These are phyloP conservation scores for Aspergillus candidus DNA, from an alignment of 2,329 filamentous ascomycete genomes.

Conservation along the genomic window DNA sequence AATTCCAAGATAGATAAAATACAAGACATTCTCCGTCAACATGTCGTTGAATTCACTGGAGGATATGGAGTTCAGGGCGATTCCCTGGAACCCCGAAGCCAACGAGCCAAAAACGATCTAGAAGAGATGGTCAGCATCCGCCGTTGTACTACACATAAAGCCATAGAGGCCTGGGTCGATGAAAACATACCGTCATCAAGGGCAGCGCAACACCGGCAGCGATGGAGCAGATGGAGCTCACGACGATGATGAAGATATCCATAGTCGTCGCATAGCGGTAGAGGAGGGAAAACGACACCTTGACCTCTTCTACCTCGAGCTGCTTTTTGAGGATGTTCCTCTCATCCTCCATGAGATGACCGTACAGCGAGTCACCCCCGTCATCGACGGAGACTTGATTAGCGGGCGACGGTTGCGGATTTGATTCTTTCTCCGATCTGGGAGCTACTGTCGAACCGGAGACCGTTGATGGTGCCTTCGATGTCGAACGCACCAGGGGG, in stretches of 20 bases:
- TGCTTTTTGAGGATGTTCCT: slow-evolving; percentile 62
- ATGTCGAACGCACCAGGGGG: slow-evolving; percentile 12
- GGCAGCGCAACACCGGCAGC: slow-evolving; percentile 69
- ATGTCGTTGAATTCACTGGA: slow-evolving; percentile 54
- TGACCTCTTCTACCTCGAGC: slow-evolving; percentile 58
- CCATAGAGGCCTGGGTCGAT: neutral
- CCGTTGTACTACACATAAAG: neutral
- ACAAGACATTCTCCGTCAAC: slow-evolving; percentile 62
- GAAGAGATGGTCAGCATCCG: slow-evolving; percentile 7
- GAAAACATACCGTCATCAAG: slow-evolving; percentile 61
- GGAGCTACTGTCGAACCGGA: slow-evolving; percentile 20
- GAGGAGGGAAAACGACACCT: slow-evolving; percentile 58
- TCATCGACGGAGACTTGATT: slow-evolving; percentile 14
- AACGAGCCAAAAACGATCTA: slow-evolving; percentile 67
- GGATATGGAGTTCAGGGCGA: slow-evolving; percentile 46
- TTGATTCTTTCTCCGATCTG: slow-evolving; percentile 13
- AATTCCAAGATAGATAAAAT: slow-evolving; percentile 80
- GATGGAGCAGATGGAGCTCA: slow-evolving; percentile 61
- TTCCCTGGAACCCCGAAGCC: slow-evolving; percentile 63
- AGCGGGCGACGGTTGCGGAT: slow-evolving; percentile 8
- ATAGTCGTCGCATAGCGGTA: slow-evolving; percentile 64
- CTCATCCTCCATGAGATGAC: slow-evolving; percentile 60
- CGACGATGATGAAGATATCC: slow-evolving; percentile 58
- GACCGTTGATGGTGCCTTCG: slow-evolving; percentile 12
- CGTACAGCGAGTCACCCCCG: slow-evolving; percentile 49